A percentile compares a stretch with the other conserved stretches of the same genome.
Conservation (phyloP, 192 early-diverging fungal species). For the Paraglomus brasilianum region DNA sequence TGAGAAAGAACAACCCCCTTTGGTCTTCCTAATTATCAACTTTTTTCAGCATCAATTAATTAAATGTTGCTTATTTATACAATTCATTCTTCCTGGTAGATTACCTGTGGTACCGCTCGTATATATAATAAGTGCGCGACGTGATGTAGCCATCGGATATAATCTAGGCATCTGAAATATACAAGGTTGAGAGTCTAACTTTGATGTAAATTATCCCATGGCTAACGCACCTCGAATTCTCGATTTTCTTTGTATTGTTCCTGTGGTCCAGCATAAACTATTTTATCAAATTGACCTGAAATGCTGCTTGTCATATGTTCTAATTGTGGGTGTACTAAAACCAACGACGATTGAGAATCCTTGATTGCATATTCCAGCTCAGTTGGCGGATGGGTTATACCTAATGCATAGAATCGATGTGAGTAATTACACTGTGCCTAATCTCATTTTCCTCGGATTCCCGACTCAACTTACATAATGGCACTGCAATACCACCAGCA, state of each 20-base stretch:
- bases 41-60: not conserved
- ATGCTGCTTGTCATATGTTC: constrained; percentile 34
- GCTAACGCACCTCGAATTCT: not conserved
- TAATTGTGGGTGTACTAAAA: constrained; percentile 62
- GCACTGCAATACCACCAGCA: constrained; percentile 78
- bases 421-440: not conserved
- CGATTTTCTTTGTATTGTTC: too few relatives aligned
- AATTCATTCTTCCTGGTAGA: constrained; percentile 1
- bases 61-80: too few relatives aligned
- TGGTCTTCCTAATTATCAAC: constrained; percentile 52
- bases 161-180: constrained; percentile 23
- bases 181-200: constrained; percentile 8
- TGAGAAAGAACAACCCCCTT: constrained; percentile 86
- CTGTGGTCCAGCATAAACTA: too few relatives aligned
- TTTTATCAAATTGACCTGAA: not conserved
- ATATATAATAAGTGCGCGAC: constrained; percentile 72
- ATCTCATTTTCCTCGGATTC: not conserved
- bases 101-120: constrained; percentile 69
- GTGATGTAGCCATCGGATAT: constrained; percentile 25
- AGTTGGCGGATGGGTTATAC: constrained; percentile 66
- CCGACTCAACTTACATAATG: constrained; percentile 53
- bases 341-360: constrained; percentile 59
- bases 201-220: too few relatives aligned
- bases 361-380: constrained; percentile 76
- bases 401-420: constrained; percentile 31